phyloP scores from a whole-genome alignment of 257 asterid genomes.

The Petunia axillaris region DNA sequence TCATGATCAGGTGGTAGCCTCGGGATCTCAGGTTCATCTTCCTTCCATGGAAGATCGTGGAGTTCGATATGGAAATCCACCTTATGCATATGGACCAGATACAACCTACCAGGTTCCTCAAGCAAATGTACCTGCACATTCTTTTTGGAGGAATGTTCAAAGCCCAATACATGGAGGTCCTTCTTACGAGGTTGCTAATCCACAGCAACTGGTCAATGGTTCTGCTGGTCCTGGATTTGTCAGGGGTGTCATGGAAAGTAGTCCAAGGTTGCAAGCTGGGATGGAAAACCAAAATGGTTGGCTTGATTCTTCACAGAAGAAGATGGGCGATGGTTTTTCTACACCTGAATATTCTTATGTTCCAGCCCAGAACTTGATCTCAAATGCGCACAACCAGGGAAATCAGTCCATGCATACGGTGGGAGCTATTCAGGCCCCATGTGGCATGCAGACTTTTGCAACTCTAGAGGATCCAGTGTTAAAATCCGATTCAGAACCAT shows the following conservation, averaged over 20 bases:
- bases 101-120: slow-evolving; percentile 63
- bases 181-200: slow-evolving; percentile 54
- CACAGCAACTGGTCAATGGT: slow-evolving; percentile 64
- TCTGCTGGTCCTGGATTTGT: slow-evolving; percentile 58
- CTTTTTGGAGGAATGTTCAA: slow-evolving; percentile 78
- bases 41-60: slow-evolving; percentile 69
- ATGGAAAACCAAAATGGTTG: slow-evolving; percentile 63
- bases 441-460: slow-evolving; percentile 39
- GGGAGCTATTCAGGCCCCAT: slow-evolving; percentile 42
- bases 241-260: slow-evolving; percentile 53
- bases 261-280: slow-evolving; percentile 59
- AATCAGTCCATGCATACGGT: slow-evolving; percentile 42
- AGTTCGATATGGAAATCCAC: slow-evolving; percentile 59
- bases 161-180: slow-evolving; percentile 60
- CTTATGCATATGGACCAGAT: slow-evolving; percentile 67
- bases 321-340: slow-evolving; percentile 51
- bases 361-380: slow-evolving; percentile 44
- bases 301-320: slow-evolving; percentile 65
- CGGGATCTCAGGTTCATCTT: slow-evolving; percentile 58
- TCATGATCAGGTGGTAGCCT: slow-evolving; percentile 61
- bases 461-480: slow-evolving; percentile 35
- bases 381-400: slow-evolving; percentile 47
- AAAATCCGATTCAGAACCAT: slow-evolving; percentile 41
- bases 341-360: slow-evolving; percentile 56
- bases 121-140: slow-evolving; percentile 60